These are phyloP conservation scores for Colletotrichum incanum DNA, from an alignment of 2,329 filamentous ascomycete species.

Conservation along the genomic window DNA sequence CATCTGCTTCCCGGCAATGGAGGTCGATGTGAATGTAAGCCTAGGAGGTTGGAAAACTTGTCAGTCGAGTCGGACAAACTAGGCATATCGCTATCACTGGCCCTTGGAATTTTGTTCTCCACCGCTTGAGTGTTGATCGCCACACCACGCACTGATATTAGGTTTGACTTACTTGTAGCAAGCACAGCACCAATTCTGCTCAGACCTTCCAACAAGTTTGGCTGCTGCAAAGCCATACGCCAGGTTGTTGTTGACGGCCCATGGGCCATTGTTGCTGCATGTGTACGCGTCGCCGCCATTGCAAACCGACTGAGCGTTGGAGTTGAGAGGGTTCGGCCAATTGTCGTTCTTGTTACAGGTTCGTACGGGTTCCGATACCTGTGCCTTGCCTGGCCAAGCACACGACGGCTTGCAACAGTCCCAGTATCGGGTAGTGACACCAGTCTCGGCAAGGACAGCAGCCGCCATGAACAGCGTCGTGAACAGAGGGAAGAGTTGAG, in stretches of 20 bases:
- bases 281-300: constrained; percentile 72
- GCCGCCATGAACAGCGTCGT: not conserved
- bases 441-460: not conserved
- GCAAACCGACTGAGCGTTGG: constrained; percentile 68
- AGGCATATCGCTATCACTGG: not conserved
- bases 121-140: not conserved
- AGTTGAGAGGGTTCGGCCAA: constrained; percentile 59
- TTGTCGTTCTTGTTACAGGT: constrained; percentile 69
- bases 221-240: constrained; percentile 79
- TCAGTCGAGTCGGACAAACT: constrained; percentile 48
- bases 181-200: constrained; percentile 73
- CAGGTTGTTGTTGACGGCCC: constrained; percentile 70
- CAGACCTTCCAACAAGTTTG: constrained; percentile 67
- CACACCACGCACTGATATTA: no score
- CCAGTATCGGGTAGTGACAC: constrained; percentile 62
- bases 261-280: constrained; percentile 75
- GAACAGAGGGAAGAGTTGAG: not conserved
- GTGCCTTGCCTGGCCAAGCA: constrained; percentile 71
- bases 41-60: constrained; percentile 68
- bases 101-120: not conserved
- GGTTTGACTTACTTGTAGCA: not conserved
- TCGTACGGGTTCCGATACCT: constrained; percentile 65
- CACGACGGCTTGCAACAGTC: constrained; percentile 83
- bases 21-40: constrained; percentile 67
- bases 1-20: constrained; percentile 73